Evolutionary conservation across 2,329 filamentous ascomycete species (phyloP), one percentile per base, ranked within the genome.

Genomic region (Talaromyces verruculosus): DNA sequence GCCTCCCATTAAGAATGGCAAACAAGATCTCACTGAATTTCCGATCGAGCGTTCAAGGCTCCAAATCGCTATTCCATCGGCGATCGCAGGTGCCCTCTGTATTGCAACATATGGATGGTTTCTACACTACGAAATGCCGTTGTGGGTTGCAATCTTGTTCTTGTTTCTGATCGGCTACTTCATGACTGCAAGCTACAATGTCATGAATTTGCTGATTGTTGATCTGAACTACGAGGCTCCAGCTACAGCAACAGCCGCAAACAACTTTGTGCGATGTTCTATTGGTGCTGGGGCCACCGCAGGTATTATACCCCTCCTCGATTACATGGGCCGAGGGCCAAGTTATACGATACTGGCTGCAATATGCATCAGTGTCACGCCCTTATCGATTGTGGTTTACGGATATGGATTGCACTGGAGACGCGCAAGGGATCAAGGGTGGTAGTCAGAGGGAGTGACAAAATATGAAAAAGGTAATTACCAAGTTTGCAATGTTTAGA

Each of bases 151-250:
- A 7, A 69, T 80, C 28, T 71, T 80, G 13, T 69, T 81, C 35
- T 77, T 78, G 49, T 80, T 77, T 65, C 53, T 80, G 19, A 75
- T 76, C 30, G 78, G 77, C 0, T 77, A 75, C 65, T 71, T 72
- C 19, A 70, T 75, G 2, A 79, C 76, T 1, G 72, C 72, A 6
- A 73, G 75, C 57, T 76, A 77, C 63, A 77, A 72, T 11, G 73
- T 76, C 53, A 78, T 74, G 67, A 76, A 72, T 37, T 74, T 77
- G 0, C 69, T 80, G 19, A 67, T 80, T 10, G 76, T 80, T n/a
- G 78, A 80, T 61, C 69, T 77, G 5, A 74, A 78, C 51, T 74
- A 76, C 0, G 72, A 72, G 4, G 68, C 71, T 1, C 73, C 74
- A 47, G 74, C 76, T 13, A 78, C 77, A 60, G 78, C 77, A 1